Conservation (phyloP, 345 rosid species). For the Excoecaria agallocha region DNA sequence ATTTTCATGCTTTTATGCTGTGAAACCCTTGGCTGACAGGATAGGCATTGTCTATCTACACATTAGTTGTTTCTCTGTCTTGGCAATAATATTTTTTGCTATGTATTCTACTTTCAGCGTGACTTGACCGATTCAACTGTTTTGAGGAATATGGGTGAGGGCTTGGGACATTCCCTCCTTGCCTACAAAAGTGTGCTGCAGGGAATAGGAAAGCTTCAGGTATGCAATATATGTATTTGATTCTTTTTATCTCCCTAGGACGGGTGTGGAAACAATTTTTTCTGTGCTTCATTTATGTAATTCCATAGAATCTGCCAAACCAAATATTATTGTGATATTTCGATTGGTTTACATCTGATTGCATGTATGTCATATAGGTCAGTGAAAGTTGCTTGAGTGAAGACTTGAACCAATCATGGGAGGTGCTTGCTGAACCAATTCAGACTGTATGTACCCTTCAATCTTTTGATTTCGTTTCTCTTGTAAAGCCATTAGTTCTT, state of each 20-base stretch:
- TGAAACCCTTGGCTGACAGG: background rate
- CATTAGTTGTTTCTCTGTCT: background rate
- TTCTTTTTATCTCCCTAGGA: slow-evolving; percentile 2
- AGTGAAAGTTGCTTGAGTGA: slow-evolving; percentile 69
- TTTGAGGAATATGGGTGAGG: slow-evolving; percentile 88
- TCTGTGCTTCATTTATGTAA: slow-evolving; percentile 4
- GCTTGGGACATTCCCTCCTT: slow-evolving; percentile 92
- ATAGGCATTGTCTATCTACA: background rate
- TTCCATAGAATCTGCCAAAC: background rate
- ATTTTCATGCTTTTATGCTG: too few relatives aligned
- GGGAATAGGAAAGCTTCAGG: slow-evolving; percentile 92
- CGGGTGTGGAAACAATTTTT: background rate
- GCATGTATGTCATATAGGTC: slow-evolving; percentile 43
- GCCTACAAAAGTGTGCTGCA: slow-evolving; percentile 86
- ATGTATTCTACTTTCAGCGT: slow-evolving; percentile 49
- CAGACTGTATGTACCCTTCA: slow-evolving; percentile 64
- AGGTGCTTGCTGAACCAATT: slow-evolving; percentile 95
- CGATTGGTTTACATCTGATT: background rate
- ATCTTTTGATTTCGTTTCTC: slow-evolving; percentile 3
- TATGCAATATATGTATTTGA: slow-evolving; percentile 20
- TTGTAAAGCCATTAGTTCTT: background rate
- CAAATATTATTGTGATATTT: background rate
- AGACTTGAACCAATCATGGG: slow-evolving; percentile 85
- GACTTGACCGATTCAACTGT: slow-evolving; percentile 96
- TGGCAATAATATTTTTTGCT: slow-evolving; percentile 5